phyloP scores from a whole-genome alignment of 1,139 yeast species.

The Blastobotrys illinoisensis region DNA sequence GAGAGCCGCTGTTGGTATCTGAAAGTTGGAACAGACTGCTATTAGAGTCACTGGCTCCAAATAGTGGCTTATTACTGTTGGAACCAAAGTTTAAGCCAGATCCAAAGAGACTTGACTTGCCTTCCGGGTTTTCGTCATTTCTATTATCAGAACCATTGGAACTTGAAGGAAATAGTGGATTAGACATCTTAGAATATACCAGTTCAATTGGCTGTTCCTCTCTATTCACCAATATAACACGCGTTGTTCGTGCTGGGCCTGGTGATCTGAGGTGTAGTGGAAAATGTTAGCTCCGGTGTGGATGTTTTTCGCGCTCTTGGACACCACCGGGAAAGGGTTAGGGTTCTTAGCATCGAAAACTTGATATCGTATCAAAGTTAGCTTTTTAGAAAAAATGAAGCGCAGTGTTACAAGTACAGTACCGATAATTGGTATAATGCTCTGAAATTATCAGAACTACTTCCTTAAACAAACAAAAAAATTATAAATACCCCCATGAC shows the following conservation, averaged over 20 bases:
- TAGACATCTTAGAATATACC: neutral
- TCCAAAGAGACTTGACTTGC: neutral
- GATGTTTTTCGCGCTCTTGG: neutral
- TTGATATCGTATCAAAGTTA: too few relatives aligned
- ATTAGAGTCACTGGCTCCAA: neutral
- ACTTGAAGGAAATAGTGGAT: neutral
- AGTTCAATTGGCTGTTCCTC: neutral
- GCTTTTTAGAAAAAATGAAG: too few relatives aligned
- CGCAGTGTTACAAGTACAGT: too few relatives aligned
- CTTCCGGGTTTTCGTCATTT: neutral
- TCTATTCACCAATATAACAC: neutral
- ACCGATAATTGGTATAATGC: too few relatives aligned
- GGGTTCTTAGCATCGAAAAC: too few relatives aligned
- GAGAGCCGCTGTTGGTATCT: neutral
- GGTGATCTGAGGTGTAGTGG: neutral
- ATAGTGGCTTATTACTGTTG: neutral
- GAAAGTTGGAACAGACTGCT: neutral
- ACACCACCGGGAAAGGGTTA: neutral
- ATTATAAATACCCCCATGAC: too few relatives aligned
- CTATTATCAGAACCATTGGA: neutral
- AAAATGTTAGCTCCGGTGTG: neutral
- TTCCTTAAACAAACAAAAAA: too few relatives aligned
- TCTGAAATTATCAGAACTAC: too few relatives aligned
- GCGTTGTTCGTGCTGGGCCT: neutral
- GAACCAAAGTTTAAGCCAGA: neutral